Evolutionary conservation across 2,329 filamentous ascomycete species (phyloP), one percentile per base, ranked within the genome.

Genomic region (Cladosporium phlei): DNA sequence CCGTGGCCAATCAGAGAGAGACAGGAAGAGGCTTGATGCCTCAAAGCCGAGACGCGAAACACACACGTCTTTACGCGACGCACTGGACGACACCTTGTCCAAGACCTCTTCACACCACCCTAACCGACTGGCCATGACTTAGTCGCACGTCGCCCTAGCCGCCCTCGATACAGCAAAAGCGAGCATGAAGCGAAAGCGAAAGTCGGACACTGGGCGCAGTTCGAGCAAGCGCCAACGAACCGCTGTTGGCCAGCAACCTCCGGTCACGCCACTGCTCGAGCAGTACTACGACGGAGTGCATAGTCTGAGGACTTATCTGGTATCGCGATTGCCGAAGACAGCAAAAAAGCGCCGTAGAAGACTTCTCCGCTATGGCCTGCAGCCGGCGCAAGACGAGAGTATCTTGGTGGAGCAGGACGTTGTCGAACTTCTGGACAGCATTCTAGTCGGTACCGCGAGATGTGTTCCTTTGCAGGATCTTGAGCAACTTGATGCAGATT

Each of bases 361-460:
- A 48, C 38, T 61, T 9, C 52, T 55, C 30, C 53, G 54, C 22
- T 59, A 58, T 46, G 58, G 57, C 12, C 45, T 34, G 5, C 42
- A 47, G 22, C 7, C 19, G 5, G 33, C 12, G 12, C 29, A 35
- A 12, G 37, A 40, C 11, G 24, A 40, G 16, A 28, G 25, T 16
- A 27, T 39, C 8, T 7, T 38, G 9, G 21, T 37, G 10, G 51
- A 57, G 5, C 11, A 14, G 12, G 66, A 63, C 22, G 61, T 90
- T 9, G 73, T 71, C 4, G 61, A 62, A 2, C 66, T 91, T 20
- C 78, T 95, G 25, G 86, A 93, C 65, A 75, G 74, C 1, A 82
- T 80, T 1, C 64, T 93, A 12, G 75, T 95, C 30, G 85, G 84
- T 25, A 64, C 74, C 11, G 54, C 60, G 34, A 59, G 66, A 42